A percentile compares a stretch with the other conserved stretches of the same genome.
Evolutionary conservation across 176 grass and related monocot species (phyloP).

Genomic region (Tillandsia leiboldiana): DNA sequence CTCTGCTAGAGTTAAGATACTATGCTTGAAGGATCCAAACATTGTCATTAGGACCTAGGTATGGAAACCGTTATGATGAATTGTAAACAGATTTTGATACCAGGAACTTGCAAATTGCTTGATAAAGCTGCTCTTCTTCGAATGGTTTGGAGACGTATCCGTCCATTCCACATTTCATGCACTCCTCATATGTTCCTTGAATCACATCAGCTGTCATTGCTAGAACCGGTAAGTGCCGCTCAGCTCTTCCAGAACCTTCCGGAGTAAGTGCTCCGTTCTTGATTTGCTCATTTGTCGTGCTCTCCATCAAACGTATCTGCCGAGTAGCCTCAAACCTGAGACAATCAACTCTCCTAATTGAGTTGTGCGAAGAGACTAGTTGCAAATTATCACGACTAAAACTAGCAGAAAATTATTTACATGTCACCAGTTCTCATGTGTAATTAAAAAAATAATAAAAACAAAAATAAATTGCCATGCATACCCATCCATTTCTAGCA

Average conservation of each 20-base stretch:
- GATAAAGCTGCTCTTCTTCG: constrained; percentile 72
- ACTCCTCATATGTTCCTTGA: constrained; percentile 85
- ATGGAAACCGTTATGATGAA: constrained; percentile 10
- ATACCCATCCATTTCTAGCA: constrained; percentile 99
- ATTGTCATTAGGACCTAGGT: not conserved
- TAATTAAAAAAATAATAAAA: not conserved
- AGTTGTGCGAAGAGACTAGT: too few species aligned
- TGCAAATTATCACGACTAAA: not conserved
- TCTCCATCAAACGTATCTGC: too few species aligned
- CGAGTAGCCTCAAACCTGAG: too few species aligned
- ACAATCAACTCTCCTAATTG: too few species aligned
- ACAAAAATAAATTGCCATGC: constrained; percentile 14
- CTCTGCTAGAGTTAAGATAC: too few species aligned
- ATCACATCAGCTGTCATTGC: constrained; percentile 96
- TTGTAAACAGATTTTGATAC: constrained; percentile 28
- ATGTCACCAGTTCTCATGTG: not conserved
- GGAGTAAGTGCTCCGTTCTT: too few species aligned
- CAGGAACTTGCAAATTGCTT: constrained; percentile 69
- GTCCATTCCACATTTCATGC: constrained; percentile 92
- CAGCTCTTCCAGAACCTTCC: constrained; percentile 17
- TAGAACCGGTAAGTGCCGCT: constrained; percentile 56
- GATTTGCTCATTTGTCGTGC: too few species aligned
- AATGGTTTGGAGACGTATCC: constrained; percentile 97
- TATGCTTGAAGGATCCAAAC: not conserved
- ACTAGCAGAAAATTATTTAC: not conserved